A percentile compares a stretch with the other conserved stretches of the same genome.
Conservation (phyloP, 306 rosid species). For the Glycine latifolia region DNA sequence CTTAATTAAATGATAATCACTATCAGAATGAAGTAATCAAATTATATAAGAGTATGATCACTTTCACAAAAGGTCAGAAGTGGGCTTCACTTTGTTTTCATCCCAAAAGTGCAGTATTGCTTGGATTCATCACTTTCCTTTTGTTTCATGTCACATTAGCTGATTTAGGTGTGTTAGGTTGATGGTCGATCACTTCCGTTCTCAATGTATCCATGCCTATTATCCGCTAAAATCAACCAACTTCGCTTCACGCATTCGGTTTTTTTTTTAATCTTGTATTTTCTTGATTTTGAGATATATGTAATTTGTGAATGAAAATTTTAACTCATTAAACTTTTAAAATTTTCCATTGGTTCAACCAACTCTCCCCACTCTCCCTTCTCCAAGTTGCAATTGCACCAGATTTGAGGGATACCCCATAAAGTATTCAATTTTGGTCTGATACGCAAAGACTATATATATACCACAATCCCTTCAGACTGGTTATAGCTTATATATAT, state of each 20-base stretch:
- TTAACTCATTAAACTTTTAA: neutral
- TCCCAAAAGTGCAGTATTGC: conserved; percentile 32
- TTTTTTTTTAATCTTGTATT: no score
- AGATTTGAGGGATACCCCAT: no score
- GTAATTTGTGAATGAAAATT: neutral
- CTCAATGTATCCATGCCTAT: conserved; percentile 49
- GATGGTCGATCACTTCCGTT: conserved; percentile 53
- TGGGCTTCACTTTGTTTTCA: conserved; percentile 53
- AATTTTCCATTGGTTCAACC: neutral
- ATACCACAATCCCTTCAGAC: no score
- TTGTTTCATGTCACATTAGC: conserved; percentile 53
- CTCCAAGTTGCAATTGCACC: no score
- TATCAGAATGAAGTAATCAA: neutral
- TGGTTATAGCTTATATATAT: no score
- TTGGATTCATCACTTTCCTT: conserved; percentile 29
- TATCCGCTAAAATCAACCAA: conserved; percentile 50
- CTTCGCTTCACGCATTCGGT: conserved; percentile 1
- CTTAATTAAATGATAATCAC: neutral
- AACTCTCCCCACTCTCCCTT: neutral
- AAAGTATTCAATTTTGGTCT: no score
- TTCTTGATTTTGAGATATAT: no score
- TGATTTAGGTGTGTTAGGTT: conserved; percentile 67
- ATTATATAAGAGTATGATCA: conserved; percentile 39
- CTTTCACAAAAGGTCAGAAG: conserved; percentile 51
- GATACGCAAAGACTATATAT: no score